These are phyloP conservation scores for Pyricularia grisea DNA, from an alignment of 2,329 filamentous ascomycete genomes.

Conservation along the genomic window DNA sequence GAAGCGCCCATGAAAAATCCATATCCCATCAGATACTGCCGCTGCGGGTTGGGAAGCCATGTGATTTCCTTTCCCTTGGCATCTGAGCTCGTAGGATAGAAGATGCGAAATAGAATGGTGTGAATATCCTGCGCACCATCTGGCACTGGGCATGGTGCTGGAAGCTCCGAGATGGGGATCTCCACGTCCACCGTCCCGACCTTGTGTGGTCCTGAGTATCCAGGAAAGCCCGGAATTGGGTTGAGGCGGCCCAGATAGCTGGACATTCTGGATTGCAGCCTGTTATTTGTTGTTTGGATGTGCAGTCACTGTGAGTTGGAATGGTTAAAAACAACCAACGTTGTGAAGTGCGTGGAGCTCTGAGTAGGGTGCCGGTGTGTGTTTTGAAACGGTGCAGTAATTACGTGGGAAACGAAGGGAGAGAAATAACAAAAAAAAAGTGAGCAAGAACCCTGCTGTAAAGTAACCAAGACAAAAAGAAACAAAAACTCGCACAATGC, in stretches of 20 bases:
- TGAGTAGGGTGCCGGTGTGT: no score
- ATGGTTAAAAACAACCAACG: background rate
- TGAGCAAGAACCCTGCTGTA: background rate
- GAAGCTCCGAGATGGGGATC: conserved; percentile 55
- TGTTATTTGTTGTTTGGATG: background rate
- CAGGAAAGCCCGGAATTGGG: conserved; percentile 62
- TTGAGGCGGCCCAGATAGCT: conserved; percentile 47
- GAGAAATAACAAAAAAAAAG: background rate
- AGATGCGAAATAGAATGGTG: conserved; percentile 73
- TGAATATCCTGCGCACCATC: conserved; percentile 47
- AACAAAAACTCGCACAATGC: background rate
- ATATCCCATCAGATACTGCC: conserved; percentile 65
- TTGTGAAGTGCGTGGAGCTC: background rate
- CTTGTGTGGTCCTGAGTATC: conserved; percentile 67
- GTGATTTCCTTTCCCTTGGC: conserved; percentile 50
- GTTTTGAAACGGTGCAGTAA: no score
- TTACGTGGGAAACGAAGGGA: no score
- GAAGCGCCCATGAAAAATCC: conserved; percentile 65
- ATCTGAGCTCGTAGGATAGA: conserved; percentile 59
- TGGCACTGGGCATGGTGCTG: conserved; percentile 43
- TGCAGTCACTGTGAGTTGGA: background rate
- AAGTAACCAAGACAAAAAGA: background rate
- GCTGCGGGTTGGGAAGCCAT: conserved; percentile 73
- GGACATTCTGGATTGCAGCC: conserved; percentile 24
- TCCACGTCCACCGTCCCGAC: conserved; percentile 77